A percentile compares a stretch with the other conserved stretches of the same genome.
Evolutionary conservation across 2,329 filamentous ascomycete species (phyloP).

Genomic region (Talaromyces sp.): DNA sequence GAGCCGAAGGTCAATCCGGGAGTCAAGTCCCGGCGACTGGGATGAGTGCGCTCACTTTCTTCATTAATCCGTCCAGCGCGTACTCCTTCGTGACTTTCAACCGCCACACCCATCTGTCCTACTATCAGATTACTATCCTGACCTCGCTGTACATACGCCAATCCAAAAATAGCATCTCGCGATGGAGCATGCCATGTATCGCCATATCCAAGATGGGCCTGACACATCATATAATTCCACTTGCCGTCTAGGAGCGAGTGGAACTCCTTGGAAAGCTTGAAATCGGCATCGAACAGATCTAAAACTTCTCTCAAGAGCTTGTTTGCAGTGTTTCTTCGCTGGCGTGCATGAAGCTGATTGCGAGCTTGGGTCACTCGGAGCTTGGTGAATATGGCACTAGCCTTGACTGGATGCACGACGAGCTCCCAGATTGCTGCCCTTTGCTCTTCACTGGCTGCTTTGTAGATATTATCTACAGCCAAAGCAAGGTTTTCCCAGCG

Average conservation of each 20-base stretch:
- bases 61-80: constrained; percentile 19
- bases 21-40: constrained; percentile 16
- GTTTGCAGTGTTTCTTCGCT: constrained; percentile 62
- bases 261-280: constrained; percentile 59
- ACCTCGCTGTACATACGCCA: constrained; percentile 17
- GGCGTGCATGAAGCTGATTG: constrained; percentile 59
- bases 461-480: constrained; percentile 60
- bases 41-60: constrained; percentile 19
- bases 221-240: constrained; percentile 65
- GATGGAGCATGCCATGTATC: constrained; percentile 62
- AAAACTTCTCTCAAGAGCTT: constrained; percentile 56
- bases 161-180: constrained; percentile 43
- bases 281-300: constrained; percentile 59
- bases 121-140: constrained; percentile 20
- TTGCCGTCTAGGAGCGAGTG: constrained; percentile 63
- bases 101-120: constrained; percentile 19
- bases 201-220: constrained; percentile 59
- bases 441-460: constrained; percentile 52
- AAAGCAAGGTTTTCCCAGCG: constrained; percentile 59
- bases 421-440: constrained; percentile 66
- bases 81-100: constrained; percentile 18
- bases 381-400: constrained; percentile 59
- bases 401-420: constrained; percentile 62
- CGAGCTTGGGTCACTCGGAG: constrained; percentile 55
- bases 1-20: constrained; percentile 54